Evolutionary conservation across 2,329 filamentous ascomycete species (phyloP).

Genomic region (Aspergillus tamarii): DNA sequence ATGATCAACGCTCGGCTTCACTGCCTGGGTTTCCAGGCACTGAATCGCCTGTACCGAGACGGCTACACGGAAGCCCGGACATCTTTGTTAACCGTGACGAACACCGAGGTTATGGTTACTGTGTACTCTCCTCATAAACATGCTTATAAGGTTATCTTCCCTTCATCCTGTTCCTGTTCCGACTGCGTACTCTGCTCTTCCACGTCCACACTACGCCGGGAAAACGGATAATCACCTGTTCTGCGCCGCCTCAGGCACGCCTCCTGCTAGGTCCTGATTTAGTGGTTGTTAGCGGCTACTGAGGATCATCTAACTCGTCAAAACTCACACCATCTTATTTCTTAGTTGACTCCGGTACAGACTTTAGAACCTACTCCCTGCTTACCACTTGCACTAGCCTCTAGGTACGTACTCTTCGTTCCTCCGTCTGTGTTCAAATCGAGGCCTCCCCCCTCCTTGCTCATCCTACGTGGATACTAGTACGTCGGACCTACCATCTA

Average conservation of each 20-base stretch:
- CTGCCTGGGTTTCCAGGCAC: constrained; percentile 5
- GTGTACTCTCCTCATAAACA: not conserved
- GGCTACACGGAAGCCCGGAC: constrained; percentile 20
- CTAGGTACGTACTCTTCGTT: not conserved
- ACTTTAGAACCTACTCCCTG: not conserved
- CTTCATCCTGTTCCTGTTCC: constrained; percentile 8
- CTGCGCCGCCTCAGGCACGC: not conserved
- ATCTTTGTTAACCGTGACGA: not conserved
- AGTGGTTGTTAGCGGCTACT: not conserved
- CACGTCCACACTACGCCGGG: not conserved
- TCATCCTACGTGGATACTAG: not conserved
- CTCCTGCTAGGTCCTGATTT: not conserved
- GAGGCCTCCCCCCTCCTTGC: not conserved
- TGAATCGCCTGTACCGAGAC: not conserved
- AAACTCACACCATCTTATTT: not conserved
- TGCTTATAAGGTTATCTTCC: constrained; percentile 10
- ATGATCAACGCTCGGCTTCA: not conserved
- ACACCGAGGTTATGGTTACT: constrained; percentile 18
- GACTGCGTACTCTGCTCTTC: not conserved
- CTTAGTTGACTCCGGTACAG: not conserved
- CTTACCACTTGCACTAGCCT: not conserved
- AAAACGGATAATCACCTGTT: not conserved
- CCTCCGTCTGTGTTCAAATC: not conserved
- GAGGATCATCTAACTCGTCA: constrained; percentile 4
- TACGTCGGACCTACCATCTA: not conserved